phyloP scores from a whole-genome alignment of 768 basidiomycete genomes.

The Russula virescens region DNA sequence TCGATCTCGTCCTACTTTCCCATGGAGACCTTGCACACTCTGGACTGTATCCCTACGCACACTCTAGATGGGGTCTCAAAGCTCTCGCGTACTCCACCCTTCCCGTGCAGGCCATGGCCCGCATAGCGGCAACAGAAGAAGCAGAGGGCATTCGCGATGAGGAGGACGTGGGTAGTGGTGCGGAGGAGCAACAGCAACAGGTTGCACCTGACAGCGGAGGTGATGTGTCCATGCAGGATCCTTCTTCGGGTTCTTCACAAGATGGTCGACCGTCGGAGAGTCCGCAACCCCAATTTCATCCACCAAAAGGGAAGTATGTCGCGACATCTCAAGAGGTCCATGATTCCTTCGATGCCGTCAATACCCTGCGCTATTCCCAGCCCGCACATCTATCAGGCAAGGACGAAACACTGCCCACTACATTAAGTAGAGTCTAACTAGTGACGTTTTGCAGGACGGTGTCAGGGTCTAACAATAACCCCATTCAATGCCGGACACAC shows the following conservation, averaged over 20 bases:
- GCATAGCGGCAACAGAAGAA: constrained; percentile 87
- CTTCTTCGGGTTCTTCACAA: constrained; percentile 29
- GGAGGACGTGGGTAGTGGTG: constrained; percentile 44
- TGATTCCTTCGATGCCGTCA: constrained; percentile 88
- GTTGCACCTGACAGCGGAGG: background rate
- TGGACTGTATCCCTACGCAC: constrained; percentile 90
- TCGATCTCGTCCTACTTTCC: constrained; percentile 90
- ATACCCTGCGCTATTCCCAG: constrained; percentile 90
- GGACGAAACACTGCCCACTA: background rate
- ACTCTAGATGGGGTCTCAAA: constrained; percentile 78
- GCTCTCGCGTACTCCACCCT: constrained; percentile 93
- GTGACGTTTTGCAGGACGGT: constrained; percentile 50
- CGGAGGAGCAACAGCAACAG: background rate
- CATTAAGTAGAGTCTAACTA: background rate
- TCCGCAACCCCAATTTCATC: constrained; percentile 19
- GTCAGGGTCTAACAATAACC: constrained; percentile 88
- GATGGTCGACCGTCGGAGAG: constrained; percentile 29
- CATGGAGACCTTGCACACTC: constrained; percentile 88
- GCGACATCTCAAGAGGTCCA: constrained; percentile 81
- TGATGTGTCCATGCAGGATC: constrained; percentile 27
- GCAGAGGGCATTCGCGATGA: constrained; percentile 75
- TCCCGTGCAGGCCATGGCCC: constrained; percentile 92
- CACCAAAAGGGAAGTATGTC: constrained; percentile 52
- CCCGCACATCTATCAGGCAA: constrained; percentile 90
- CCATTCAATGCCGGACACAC: constrained; percentile 95